Evolutionary conservation across 495 filamentous ascomycete genomes (phyloP), one percentile per base, ranked within the genome.

Genomic region (Aspergillus sclerotiicarbonarius): DNA sequence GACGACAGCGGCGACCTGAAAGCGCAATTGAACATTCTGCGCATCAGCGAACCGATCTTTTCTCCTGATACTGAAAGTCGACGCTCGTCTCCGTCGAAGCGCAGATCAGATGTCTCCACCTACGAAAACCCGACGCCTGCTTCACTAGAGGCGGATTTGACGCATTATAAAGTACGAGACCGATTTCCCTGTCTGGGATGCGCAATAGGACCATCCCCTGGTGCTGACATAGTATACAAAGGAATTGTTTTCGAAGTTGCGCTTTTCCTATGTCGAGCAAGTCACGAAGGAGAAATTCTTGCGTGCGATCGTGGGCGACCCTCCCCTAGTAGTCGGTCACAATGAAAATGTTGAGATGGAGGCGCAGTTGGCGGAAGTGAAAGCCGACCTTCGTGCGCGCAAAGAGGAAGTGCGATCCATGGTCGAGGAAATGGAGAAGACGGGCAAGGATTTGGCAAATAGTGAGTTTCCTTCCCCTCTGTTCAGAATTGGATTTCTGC

Each of bases 211-310:
- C 21, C 6, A 7, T 30, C 29, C n/a, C n/a, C 10, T 18, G 31
- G 44, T 39, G 20, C 21, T 48, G 16, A 48, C 33, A 29, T 18
- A 16, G 45, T n/a, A 16, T 30, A 9, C 56, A 49, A 58, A 87
- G 80, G 94, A 97, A 75, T 84, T 98, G 30, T 98, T 97, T 73
- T 88, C 90, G 43, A 97, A 97, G 74, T 83, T 98, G 29, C 90
- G 92, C 67, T 98, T 98, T 78, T 95, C 90, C 62, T 98, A 83
- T 65, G 67, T 76, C 57, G 71, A 76, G 57, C 76, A 95, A 86
- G 95, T 96, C 69, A 95, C 88, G 69, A 96, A 97, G 79, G 93
- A 98, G 62, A 94, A 97, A 72, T 84, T 88, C 64, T 83, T 96
- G 55, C 94, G 95, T 76, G 90, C 91, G 59, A 96, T 97, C 76